A percentile compares a stretch with the other conserved stretches of the same genome.
Conservation (phyloP, 345 rosid species). For the Hypericum perforatum region DNA sequence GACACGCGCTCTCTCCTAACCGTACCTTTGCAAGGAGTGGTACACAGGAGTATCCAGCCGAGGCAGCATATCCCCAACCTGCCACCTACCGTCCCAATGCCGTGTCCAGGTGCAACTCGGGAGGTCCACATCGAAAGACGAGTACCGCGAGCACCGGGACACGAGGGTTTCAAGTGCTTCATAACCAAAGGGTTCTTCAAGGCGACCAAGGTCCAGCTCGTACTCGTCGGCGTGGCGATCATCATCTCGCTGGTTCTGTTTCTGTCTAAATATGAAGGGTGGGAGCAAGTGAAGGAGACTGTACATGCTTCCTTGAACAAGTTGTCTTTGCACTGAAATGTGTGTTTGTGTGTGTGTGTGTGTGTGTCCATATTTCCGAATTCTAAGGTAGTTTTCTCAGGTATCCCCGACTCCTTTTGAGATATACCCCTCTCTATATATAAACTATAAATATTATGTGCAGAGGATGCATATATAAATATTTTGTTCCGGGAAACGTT, state of each 20-base stretch:
- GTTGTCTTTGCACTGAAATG: slow-evolving; percentile 9
- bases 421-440: no score
- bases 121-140: no score
- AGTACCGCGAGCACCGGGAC: no score
- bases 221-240: slow-evolving; percentile 3
- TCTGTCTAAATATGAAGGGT: slow-evolving; percentile 11
- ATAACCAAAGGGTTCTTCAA: not conserved
- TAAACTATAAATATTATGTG: no score
- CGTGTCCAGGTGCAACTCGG: no score
- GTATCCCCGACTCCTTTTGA: no score
- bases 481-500: no score
- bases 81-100: slow-evolving; percentile 1
- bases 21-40: slow-evolving; percentile 15
- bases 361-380: no score
- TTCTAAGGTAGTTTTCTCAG: no score
- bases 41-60: slow-evolving; percentile 24
- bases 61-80: not conserved
- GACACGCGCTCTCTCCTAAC: not conserved
- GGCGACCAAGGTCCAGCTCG: slow-evolving; percentile 1
- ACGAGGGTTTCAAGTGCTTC: slow-evolving; percentile 1
- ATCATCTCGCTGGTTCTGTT: slow-evolving; percentile 19
- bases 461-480: no score
- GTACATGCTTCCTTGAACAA: not conserved
- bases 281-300: slow-evolving; percentile 8
- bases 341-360: not conserved